Base-by-base conservation (phyloP, 768 basidiomycete species). In the Antrodiella citrinella region DNA sequence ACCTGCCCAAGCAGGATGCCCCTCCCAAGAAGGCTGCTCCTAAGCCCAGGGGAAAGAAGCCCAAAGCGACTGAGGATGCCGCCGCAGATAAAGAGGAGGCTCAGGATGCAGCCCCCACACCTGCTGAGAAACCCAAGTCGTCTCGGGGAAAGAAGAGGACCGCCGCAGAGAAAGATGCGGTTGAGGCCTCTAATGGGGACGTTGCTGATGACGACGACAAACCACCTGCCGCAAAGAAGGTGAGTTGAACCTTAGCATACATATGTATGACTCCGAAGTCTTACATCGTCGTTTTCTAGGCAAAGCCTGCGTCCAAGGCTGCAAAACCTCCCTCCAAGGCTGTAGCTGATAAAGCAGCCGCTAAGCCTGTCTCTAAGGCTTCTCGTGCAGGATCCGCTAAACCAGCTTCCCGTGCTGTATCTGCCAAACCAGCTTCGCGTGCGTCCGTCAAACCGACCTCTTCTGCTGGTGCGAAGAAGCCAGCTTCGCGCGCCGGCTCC, bases 171-270 rank as follows among this genome's bases (percentile, higher is more conserved):
- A 63, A 65, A 52, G 70, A 68, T 35, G 68, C 62, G 21, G 73
- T 72, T 44, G 62, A 69, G 54, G 30, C 62, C 9, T 70, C 74
- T 50, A 65, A 66, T 45, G 67, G 65, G 35, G 54, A 23, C 12
- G 46, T 56, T 35, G 59, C 59, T 4, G 61, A 58, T 50, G 67
- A 65, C 4, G 72, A 67, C 30, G 72, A 67, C 22, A 50, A 18
- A 15, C 41, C 51, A 24, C 84, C 84, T 26, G 70, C 83, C 0
- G 69, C 80, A 4, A 86, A 87, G 70, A 86, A 81, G 75, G 85
- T 81, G 44, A 39, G 58, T 53, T n/a, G 5, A n/a, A n/a, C 15
- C 4, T 21, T 15, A 18, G 39, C 52, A 51, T 57, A 49, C 50
- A 4, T 38, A 15, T 35, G 47, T 41, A 45, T 35, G n/a, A 47